These are phyloP conservation scores for Auricularia auricula-judae DNA, from an alignment of 768 basidiomycete species.

Conservation along the genomic window DNA sequence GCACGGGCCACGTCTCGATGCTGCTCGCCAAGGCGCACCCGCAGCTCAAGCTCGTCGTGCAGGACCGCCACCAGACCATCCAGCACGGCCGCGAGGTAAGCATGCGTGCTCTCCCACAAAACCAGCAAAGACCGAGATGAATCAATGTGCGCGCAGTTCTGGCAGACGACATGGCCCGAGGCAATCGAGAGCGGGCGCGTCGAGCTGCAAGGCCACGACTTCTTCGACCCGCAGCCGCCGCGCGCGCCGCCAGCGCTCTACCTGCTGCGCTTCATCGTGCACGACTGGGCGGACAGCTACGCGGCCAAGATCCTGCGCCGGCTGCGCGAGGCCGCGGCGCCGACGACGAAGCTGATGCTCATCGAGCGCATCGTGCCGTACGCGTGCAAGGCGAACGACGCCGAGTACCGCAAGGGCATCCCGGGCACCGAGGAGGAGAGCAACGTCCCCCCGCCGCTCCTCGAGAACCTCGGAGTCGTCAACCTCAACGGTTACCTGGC, in stretches of 20 bases:
- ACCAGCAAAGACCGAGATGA: too few species aligned
- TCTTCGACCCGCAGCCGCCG: slow-evolving; percentile 17
- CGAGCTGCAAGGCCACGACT: slow-evolving; percentile 10
- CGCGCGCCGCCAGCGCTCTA: slow-evolving; percentile 19
- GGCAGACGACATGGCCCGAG: slow-evolving; percentile 8
- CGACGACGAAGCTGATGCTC: slow-evolving; percentile 17
- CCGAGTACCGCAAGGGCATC: slow-evolving; percentile 7
- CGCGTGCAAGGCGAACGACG: slow-evolving; percentile 11
- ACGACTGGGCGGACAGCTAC: slow-evolving; percentile 25
- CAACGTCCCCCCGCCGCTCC: slow-evolving; percentile 13
- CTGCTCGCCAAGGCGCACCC: slow-evolving; percentile 26
- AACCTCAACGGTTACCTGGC: slow-evolving; percentile 11
- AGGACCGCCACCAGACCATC: slow-evolving; percentile 46
- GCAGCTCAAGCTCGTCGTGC: slow-evolving; percentile 42
- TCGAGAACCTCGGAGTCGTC: slow-evolving; percentile 14
- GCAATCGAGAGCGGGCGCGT: slow-evolving; percentile 9
- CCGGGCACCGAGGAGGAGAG: not conserved
- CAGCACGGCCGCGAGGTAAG: slow-evolving; percentile 32
- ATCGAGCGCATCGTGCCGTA: slow-evolving; percentile 15
- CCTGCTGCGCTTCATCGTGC: slow-evolving; percentile 17
- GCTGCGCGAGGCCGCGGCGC: slow-evolving; percentile 14
- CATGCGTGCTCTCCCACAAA: too few species aligned
- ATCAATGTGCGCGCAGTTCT: too few species aligned
- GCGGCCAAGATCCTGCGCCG: slow-evolving; percentile 15
- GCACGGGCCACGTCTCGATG: slow-evolving; percentile 46